Conservation (phyloP, 495 filamentous ascomycete species). For the Neurospora sp. region DNA sequence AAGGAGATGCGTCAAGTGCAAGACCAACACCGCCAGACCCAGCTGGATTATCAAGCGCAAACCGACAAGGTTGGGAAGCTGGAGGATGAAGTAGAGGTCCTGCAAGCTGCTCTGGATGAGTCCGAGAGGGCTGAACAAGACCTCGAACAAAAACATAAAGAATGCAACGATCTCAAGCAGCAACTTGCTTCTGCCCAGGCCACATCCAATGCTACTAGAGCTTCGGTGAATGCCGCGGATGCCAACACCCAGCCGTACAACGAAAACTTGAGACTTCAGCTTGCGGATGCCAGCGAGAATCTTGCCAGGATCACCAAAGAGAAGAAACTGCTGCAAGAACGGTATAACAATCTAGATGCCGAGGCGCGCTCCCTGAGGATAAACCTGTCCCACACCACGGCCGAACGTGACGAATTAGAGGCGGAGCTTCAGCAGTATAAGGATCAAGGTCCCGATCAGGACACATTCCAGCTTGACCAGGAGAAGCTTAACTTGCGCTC, state of each 20-base stretch:
- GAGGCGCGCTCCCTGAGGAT: conserved; percentile 49
- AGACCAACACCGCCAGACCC: conserved; percentile 58
- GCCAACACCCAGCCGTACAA: conserved; percentile 18
- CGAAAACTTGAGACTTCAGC: conserved; percentile 23
- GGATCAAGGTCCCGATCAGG: conserved; percentile 42
- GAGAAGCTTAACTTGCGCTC: conserved; percentile 54
- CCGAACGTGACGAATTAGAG: conserved; percentile 56
- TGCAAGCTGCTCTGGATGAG: conserved; percentile 65
- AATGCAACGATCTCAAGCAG: conserved; percentile 39
- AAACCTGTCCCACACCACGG: conserved; percentile 42
- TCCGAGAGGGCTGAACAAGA: conserved; percentile 56
- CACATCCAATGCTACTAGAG: conserved; percentile 9
- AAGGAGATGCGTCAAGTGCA: conserved; percentile 44
- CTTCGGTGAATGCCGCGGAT: conserved; percentile 11
- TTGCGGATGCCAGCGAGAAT: conserved; percentile 22
- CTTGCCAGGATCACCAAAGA: conserved; percentile 40
- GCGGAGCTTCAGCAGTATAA: conserved; percentile 42
- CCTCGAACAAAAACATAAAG: conserved; percentile 33
- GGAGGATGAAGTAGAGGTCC: conserved; percentile 70
- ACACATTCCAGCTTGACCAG: conserved; percentile 47
- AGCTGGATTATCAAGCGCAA: conserved; percentile 52
- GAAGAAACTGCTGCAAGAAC: conserved; percentile 52
- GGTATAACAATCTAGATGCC: conserved; percentile 48
- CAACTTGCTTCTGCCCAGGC: conserved; percentile 30
- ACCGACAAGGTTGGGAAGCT: conserved; percentile 61